Evolutionary conservation across 331 rosid species (phyloP).

Genomic region (Quercus lobata): DNA sequence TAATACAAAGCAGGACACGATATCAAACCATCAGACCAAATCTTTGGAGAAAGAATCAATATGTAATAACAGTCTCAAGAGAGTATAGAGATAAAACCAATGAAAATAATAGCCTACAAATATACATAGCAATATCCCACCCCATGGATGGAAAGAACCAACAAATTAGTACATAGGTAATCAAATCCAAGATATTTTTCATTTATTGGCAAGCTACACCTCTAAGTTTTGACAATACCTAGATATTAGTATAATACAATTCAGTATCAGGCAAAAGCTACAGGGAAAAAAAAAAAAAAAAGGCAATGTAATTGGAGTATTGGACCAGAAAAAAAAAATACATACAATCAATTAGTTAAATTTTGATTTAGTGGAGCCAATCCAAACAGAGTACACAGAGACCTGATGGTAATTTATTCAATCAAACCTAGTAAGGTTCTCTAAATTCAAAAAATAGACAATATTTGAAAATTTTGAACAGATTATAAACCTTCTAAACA

Average conservation of each 20-base stretch:
- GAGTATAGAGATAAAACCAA: not conserved
- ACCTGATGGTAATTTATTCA: not conserved
- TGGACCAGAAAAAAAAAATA: not conserved
- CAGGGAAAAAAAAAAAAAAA: not conserved
- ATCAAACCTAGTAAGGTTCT: not conserved
- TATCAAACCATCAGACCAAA: not conserved
- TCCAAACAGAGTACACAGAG: not conserved
- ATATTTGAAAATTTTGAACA: not conserved
- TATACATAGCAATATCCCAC: not conserved
- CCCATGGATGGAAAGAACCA: not conserved
- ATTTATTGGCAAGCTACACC: not conserved
- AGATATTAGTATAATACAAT: not conserved
- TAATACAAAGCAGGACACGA: not conserved
- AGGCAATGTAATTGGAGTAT: not conserved
- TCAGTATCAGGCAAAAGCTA: not conserved
- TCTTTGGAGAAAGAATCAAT: not conserved
- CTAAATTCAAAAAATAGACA: not conserved
- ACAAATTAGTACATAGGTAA: not conserved
- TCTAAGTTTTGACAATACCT: not conserved
- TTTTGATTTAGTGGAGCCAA: not conserved
- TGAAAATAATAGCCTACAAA: not conserved
- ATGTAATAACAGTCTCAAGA: not conserved
- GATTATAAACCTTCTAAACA: not conserved
- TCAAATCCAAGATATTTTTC: not conserved
- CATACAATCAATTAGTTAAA: not conserved